Conservation (phyloP, 2,329 filamentous ascomycete genomes). For the Ambrosiella xylebori region DNA sequence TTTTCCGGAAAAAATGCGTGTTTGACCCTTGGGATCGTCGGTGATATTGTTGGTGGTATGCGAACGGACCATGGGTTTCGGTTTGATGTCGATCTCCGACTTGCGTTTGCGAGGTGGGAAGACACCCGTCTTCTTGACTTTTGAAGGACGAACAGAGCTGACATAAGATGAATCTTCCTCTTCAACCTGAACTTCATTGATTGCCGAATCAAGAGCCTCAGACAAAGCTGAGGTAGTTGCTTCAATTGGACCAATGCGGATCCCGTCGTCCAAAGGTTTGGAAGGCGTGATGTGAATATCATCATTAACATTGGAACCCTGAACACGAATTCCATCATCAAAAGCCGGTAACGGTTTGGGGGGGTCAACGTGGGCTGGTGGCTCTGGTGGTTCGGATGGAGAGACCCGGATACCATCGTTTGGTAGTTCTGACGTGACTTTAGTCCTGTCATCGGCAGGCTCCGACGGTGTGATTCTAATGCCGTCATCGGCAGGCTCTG, state of each 20-base stretch:
- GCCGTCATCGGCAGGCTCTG: conserved; percentile 17
- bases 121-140: conserved; percentile 4
- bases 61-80: not conserved
- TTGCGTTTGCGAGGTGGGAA: not conserved
- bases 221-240: not conserved
- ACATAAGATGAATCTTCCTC: conserved; percentile 2
- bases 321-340: conserved; percentile 19
- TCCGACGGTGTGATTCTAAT: conserved; percentile 15
- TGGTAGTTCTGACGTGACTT: too few relatives aligned
- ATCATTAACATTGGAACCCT: conserved; percentile 6
- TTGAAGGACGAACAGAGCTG: conserved; percentile 2
- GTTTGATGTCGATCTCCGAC: not conserved
- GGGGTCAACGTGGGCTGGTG: conserved; percentile 14
- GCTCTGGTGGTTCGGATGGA: conserved; percentile 18
- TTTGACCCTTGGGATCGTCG: not conserved
- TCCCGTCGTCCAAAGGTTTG: conserved; percentile 23
- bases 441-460: conserved; percentile 18
- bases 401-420: conserved; percentile 25
- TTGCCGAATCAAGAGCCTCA: not conserved
- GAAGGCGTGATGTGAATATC: conserved; percentile 1
- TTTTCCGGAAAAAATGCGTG: not conserved
- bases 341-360: not conserved
- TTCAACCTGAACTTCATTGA: not conserved
- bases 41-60: not conserved
- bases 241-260: conserved; percentile 24